Evolutionary conservation across 2,329 filamentous ascomycete species (phyloP), one percentile per base, ranked within the genome.

Genomic region (Apiospora aurea): DNA sequence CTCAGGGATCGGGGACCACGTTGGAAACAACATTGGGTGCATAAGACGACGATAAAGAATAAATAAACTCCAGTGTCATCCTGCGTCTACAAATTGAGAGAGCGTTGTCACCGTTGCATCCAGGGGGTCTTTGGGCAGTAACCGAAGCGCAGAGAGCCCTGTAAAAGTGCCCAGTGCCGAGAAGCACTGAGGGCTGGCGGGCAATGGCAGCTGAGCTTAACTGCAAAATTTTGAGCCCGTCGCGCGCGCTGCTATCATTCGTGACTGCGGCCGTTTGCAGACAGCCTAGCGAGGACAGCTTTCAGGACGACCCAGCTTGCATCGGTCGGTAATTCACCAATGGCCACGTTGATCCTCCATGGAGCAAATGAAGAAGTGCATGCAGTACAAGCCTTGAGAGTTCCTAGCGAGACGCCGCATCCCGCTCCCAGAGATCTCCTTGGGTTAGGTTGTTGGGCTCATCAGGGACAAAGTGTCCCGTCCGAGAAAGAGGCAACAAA

Each of bases 91-190:
- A 4, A 21, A 13, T n/a, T n/a, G 34, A 38, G 38, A 61, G 34
- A 41, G 10, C 21, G 57, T 24, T 64, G 57, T 64, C 57, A 34
- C 57, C 34, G 57, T 64, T 64, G n/a, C 57, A 64, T 64, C 57
- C 57, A 64, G 21, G 57, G 53, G 57, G 57, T n/a, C 57, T 41
- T 64, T 64, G 57, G 57, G 34, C 57, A 64, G 57, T n/a, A 64
- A 41, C 6, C 26, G 11, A 34, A 29, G 29, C n/a, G 57, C 46
- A 34, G 18, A 41, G 34, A 64, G 57, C 34, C 57, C 18, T 64
- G 57, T 41, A n/a, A n/a, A 38, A 13, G 18, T 64, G 57, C 57
- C 57, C 18, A 46, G 44, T 43, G 18, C 34, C n/a, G 34, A n/a
- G 34, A 38, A 38, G 34, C 53, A 41, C 34, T 13, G 57, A 5